Percentiles rank a stretch among this genome's conserved stretches.
phyloP scores from a whole-genome alignment of 2,329 filamentous ascomycete species.

The Ambrosiella cleistominuta region DNA sequence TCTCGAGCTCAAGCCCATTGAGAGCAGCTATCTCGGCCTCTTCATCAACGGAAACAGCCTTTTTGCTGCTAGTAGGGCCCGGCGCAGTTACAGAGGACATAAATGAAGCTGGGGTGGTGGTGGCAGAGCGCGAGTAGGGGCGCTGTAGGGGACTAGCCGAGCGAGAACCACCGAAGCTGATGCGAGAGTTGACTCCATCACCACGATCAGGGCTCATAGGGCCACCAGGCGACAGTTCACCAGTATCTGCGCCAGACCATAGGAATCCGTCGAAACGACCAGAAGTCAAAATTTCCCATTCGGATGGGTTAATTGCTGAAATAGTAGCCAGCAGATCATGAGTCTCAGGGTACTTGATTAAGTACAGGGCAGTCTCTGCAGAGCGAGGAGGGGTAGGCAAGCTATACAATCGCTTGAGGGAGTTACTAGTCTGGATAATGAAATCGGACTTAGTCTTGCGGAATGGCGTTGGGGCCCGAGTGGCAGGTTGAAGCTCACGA shows the following conservation, averaged over 20 bases:
- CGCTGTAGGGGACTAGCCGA: slow-evolving; percentile 28
- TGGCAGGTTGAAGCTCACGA: slow-evolving; percentile 35
- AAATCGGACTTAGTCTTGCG: slow-evolving; percentile 52
- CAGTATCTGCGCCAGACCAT: slow-evolving; percentile 72
- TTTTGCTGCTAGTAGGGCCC: slow-evolving; percentile 24
- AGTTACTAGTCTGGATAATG: slow-evolving; percentile 55
- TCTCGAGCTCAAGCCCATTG: slow-evolving; percentile 81
- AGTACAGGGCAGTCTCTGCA: slow-evolving; percentile 68
- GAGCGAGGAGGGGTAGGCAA: slow-evolving; percentile 58
- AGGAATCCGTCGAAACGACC: slow-evolving; percentile 91
- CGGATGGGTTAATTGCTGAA: slow-evolving; percentile 72
- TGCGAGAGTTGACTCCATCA: slow-evolving; percentile 13
- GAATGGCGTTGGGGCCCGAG: slow-evolving; percentile 51
- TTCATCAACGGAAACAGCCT: slow-evolving; percentile 72
- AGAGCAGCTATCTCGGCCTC: slow-evolving; percentile 82
- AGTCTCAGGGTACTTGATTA: slow-evolving; percentile 63
- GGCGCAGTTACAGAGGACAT: slow-evolving; percentile 38
- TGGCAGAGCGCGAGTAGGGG: slow-evolving; percentile 37
- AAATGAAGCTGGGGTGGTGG: slow-evolving; percentile 40
- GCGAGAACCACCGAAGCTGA: slow-evolving; percentile 10
- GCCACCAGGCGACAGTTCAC: slow-evolving; percentile 32
- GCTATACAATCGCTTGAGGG: slow-evolving; percentile 73
- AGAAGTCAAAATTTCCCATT: slow-evolving; percentile 91
- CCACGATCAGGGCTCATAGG: slow-evolving; percentile 27
- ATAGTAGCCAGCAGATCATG: slow-evolving; percentile 80